Percentiles rank a stretch among this genome's conserved stretches.
Conservation (phyloP, 2,329 filamentous ascomycete species). For the Colletotrichum navitas region DNA sequence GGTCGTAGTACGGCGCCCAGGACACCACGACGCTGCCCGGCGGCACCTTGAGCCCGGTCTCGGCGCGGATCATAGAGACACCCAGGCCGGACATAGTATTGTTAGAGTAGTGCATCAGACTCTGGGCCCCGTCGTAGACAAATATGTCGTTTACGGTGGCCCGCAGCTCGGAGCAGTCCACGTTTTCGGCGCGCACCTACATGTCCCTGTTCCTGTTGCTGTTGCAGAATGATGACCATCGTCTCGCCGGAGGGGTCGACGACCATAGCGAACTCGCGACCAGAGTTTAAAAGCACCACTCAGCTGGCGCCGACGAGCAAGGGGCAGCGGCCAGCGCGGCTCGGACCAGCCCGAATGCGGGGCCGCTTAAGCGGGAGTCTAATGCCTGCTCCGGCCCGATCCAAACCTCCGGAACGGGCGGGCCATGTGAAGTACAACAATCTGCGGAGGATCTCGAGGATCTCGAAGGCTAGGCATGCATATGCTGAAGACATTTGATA, state of each 20-base stretch:
- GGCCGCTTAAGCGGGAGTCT: neutral
- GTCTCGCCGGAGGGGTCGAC: slow-evolving; percentile 41
- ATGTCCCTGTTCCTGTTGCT: slow-evolving; percentile 53
- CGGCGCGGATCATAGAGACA: slow-evolving; percentile 47
- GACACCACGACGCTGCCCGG: slow-evolving; percentile 42
- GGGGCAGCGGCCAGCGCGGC: no score
- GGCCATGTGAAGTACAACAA: neutral
- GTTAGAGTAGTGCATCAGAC: slow-evolving; percentile 52
- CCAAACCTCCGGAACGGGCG: neutral
- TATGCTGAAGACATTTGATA: neutral
- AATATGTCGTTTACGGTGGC: slow-evolving; percentile 42
- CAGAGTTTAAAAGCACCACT: no score
- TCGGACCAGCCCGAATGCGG: neutral
- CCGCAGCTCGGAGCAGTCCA: slow-evolving; percentile 46
- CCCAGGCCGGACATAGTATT: slow-evolving; percentile 47
- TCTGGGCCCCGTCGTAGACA: slow-evolving; percentile 44
- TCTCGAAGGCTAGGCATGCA: neutral
- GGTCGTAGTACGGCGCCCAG: slow-evolving; percentile 36
- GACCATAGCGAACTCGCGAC: slow-evolving; percentile 44
- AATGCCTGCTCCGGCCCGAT: neutral
- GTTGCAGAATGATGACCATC: slow-evolving; percentile 49
- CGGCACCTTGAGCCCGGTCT: slow-evolving; percentile 43
- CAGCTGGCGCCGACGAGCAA: no score
- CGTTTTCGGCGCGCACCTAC: slow-evolving; percentile 45
- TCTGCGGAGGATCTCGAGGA: no score